These are phyloP conservation scores for Hymenoscyphus fraxineus DNA, from an alignment of 2,329 filamentous ascomycete species.

Conservation along the genomic window DNA sequence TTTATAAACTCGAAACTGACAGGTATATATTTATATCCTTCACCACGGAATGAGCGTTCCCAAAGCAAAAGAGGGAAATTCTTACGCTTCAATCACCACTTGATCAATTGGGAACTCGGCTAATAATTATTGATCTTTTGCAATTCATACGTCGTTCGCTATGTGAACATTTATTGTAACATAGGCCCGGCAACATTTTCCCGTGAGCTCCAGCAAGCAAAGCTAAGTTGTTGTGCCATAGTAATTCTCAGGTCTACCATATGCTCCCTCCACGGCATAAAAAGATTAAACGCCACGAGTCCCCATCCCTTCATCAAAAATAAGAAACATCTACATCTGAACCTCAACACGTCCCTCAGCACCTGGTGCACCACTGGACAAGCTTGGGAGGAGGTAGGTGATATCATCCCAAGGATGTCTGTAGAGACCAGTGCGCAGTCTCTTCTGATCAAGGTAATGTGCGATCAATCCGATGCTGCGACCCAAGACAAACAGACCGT, in stretches of 20 bases:
- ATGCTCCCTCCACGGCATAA: constrained; percentile 14
- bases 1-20: too few relatives aligned
- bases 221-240: constrained; percentile 8
- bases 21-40: too few relatives aligned
- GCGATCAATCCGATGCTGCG: constrained; percentile 98
- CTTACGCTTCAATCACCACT: not conserved
- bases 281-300: constrained; percentile 14
- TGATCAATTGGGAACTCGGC: not conserved
- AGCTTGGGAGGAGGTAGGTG: constrained; percentile 84
- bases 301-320: constrained; percentile 6
- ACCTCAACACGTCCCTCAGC: constrained; percentile 88
- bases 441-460: constrained; percentile 99
- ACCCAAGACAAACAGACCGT: constrained; percentile 97
- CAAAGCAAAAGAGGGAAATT: too few relatives aligned
- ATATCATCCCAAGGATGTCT: constrained; percentile 99
- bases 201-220: not conserved
- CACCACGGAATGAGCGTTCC: too few relatives aligned
- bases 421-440: constrained; percentile 96
- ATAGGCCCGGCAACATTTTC: constrained; percentile 10
- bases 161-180: constrained; percentile 15
- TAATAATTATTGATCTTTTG: constrained; percentile 2
- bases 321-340: constrained; percentile 48
- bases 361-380: constrained; percentile 68
- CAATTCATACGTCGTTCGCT: constrained; percentile 12
- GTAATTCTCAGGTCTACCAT: constrained; percentile 15